A percentile compares a stretch with the other conserved stretches of the same genome.
These are phyloP conservation scores for Stephania japonica DNA, from an alignment of 164 flowering plant genomes.

Conservation along the genomic window DNA sequence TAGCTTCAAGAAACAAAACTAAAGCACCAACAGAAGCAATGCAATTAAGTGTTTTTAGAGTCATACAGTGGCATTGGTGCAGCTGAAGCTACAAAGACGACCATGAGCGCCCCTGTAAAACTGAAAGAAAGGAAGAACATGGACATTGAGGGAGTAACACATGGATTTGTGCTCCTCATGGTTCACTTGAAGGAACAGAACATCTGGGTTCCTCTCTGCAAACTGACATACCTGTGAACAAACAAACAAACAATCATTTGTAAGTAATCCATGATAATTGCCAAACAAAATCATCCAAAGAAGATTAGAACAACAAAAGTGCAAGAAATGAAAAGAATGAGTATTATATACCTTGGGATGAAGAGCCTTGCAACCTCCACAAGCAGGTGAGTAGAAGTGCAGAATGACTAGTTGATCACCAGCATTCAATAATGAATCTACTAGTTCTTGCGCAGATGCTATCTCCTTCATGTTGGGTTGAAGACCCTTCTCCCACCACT, in stretches of 20 bases:
- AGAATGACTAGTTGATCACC: conserved; percentile 69
- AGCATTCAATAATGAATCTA: conserved; percentile 50
- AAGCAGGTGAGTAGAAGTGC: conserved; percentile 86
- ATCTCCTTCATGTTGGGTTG: conserved; percentile 74
- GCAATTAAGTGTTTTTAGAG: neutral
- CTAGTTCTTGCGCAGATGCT: conserved; percentile 56
- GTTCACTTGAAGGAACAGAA: conserved; percentile 57
- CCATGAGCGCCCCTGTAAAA: conserved; percentile 64
- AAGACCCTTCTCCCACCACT: conserved; percentile 81
- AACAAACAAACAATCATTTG: neutral
- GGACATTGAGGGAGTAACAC: conserved; percentile 57
- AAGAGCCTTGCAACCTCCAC: conserved; percentile 90
- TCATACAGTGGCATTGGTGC: conserved; percentile 73
- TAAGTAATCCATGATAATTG: neutral
- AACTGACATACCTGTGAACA: conserved; percentile 59
- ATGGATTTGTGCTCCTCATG: conserved; percentile 51
- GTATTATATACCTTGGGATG: conserved; percentile 64
- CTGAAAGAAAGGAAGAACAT: conserved; percentile 71
- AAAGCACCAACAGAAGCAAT: neutral
- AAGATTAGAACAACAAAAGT: conserved; percentile 5
- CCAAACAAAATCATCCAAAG: too few relatives aligned
- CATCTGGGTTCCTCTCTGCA: conserved; percentile 56
- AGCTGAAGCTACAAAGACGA: conserved; percentile 69
- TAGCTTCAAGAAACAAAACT: neutral
- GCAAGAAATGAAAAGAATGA: neutral